These are phyloP conservation scores for Lichtheimia ramosa DNA, from an alignment of 371 early-diverging fungal genomes.

Conservation along the genomic window DNA sequence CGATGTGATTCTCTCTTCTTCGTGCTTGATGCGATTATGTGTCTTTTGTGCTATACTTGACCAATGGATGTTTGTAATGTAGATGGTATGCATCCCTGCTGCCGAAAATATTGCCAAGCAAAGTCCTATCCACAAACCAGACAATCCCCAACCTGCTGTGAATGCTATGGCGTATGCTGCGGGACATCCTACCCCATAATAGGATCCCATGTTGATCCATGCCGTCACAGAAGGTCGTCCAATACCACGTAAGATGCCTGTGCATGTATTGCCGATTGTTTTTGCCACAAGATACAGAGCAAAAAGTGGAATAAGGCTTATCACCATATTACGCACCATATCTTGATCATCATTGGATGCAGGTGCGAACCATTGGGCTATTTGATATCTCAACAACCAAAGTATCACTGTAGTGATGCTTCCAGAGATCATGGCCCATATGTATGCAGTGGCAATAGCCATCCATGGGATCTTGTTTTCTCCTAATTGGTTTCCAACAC, in stretches of 20 bases:
- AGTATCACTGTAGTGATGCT: not conserved
- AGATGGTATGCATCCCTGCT: constrained; percentile 37
- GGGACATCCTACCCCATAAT: constrained; percentile 69
- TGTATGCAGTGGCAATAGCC: not conserved
- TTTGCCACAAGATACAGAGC: not conserved
- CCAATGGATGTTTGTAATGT: constrained; percentile 48
- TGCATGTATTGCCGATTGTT: not conserved
- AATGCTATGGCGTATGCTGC: constrained; percentile 64
- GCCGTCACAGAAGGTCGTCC: constrained; percentile 74
- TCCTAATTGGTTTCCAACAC: constrained; percentile 72
- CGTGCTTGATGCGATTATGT: constrained; percentile 25
- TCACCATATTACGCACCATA: not conserved
- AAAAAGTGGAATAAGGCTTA: not conserved
- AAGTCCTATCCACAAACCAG: constrained; percentile 70
- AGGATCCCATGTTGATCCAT: constrained; percentile 63
- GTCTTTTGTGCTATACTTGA: constrained; percentile 36
- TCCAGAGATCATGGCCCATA: not conserved
- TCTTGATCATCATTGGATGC: not conserved
- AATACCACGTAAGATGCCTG: constrained; percentile 69
- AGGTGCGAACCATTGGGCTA: constrained; percentile 1
- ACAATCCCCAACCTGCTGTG: constrained; percentile 50
- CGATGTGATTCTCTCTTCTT: constrained; percentile 9
- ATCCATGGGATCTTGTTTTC: constrained; percentile 13
- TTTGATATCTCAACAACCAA: not conserved
- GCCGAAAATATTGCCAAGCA: constrained; percentile 53